Evolutionary conservation across 495 filamentous ascomycete genomes (phyloP).

Genomic region (Hyaloscypha finlandica): DNA sequence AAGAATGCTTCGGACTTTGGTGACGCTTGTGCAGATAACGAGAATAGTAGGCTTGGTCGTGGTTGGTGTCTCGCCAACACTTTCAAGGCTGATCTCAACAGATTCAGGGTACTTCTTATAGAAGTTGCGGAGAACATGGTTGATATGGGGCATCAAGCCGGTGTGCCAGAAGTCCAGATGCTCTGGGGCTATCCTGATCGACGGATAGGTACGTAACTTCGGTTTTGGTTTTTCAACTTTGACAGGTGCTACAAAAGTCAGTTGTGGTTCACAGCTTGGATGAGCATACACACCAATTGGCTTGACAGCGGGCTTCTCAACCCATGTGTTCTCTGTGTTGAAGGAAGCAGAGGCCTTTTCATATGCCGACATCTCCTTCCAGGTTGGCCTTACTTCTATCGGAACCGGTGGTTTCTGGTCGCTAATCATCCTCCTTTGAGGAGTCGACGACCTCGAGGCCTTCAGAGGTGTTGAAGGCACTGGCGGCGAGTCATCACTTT

Average conservation of each 20-base stretch:
- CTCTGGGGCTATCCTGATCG: slow-evolving; percentile 57
- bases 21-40: slow-evolving; percentile 73
- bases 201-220: slow-evolving; percentile 51
- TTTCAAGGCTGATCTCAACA: slow-evolving; percentile 72
- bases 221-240: slow-evolving; percentile 34
- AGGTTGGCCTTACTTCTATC: background rate
- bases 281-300: slow-evolving; percentile 24
- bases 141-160: slow-evolving; percentile 69
- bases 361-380: slow-evolving; percentile 28
- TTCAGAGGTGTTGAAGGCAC: slow-evolving; percentile 18
- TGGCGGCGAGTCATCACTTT: slow-evolving; percentile 27
- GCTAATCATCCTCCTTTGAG: slow-evolving; percentile 15
- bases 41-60: slow-evolving; percentile 71
- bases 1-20: slow-evolving; percentile 67
- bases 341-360: slow-evolving; percentile 5
- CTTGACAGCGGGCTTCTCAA: slow-evolving; percentile 22
- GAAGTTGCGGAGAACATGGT: slow-evolving; percentile 57
- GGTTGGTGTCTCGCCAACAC: slow-evolving; percentile 67
- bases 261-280: background rate
- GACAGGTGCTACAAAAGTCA: slow-evolving; percentile 25
- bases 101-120: slow-evolving; percentile 70
- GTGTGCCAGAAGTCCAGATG: slow-evolving; percentile 71
- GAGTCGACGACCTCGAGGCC: slow-evolving; percentile 17
- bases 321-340: slow-evolving; percentile 25
- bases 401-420: slow-evolving; percentile 23